Base-by-base conservation (phyloP, 306 rosid genomes). In the Cicer arietinum region DNA sequence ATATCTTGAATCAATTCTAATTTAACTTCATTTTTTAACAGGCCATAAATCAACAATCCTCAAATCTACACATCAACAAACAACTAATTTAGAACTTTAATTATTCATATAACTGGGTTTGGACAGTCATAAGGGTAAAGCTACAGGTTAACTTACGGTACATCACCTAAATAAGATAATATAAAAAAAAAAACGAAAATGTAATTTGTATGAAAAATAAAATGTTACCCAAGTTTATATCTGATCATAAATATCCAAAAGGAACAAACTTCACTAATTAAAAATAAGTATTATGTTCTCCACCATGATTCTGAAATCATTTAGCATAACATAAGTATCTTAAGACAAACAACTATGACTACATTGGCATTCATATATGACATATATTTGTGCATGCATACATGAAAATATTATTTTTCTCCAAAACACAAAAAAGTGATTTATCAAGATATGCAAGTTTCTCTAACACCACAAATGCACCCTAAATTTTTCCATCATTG, bases 221-320 rank as follows among this genome's bases (percentile, higher is more conserved):
- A 11, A n/a, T 43, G 46, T 54, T 72, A 79, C 64, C 46, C 22
- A 54, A 18, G 62, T 65, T 44, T 72, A 54, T 46, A 52, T 52
- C 73, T 50, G 77, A 71, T 71, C 59, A 10, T 41, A 52, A 77
- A 53, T 48, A 67, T 59, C 69, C 48, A 51, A 51, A 9, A 41
- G 42, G 13, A 59, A 50, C 11, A 63, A 59, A 48, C 63, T 50
- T 73, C 69, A 56, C 45, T 48, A 1, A 13, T 67, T 58, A 47
- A 48, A 47, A 75, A 68, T 60, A 46, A 57, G 43, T 16, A 58
- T 10, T 50, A 37, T 42, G 51, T 6, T 51, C 50, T 43, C 60
- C 60, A 51, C 62, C 84, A 69, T 1, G 51, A 69, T 69, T 81
- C 73, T 68, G 80, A 75, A 75, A 80, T 74, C 68, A 68, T 60